Base-by-base conservation (phyloP, 495 filamentous ascomycete genomes). In the Monascus purpureus region DNA sequence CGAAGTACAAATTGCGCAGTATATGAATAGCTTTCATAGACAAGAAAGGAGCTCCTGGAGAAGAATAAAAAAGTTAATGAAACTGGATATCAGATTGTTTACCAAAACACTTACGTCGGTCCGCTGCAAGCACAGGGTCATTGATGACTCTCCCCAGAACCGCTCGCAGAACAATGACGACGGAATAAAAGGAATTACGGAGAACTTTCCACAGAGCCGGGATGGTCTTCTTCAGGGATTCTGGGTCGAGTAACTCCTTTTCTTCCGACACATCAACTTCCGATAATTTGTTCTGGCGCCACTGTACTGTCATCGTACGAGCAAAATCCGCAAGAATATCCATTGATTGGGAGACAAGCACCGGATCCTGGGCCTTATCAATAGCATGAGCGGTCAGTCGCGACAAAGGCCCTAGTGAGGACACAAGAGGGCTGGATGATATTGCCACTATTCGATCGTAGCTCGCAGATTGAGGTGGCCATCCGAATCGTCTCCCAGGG, bases 1-100 rank as follows among this genome's bases (percentile, higher is more conserved):
- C 72, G 45, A 96, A 97, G 47, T 84, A 84, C 13, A 95, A 55
- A 44, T 84, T 80, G 25, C 83, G 74, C 22, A 97, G 75, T 11
- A 72, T 75, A 29, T 80, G 72, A 17, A 97, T 73, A 5, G 78
- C 63, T 57, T 87, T 82, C 20, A 75, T 68, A 23, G 82, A 83
- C 17, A 93, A 57, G 14, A 67, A 62, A 1, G 86, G 81, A 0
- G 80, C 82, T 29, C 70, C 66, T 40, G 32, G 1, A 4, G 24
- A 2, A 20, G 29, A n/a, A 17, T 57, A 33, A 16, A 25, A 34
- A 14, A 14, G 28, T 40, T 2, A 2, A 9, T 8, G 11, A 26
- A 17, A 18, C 26, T 38, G 6, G 36, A 24, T 17, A 14, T 4
- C 6, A 22, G 20, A 1, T 1, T 8, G 5, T 25, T 0, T 3